These are phyloP conservation scores for Anethum foeniculum DNA, from an alignment of 140 eudicot genomes.

Conservation along the genomic window DNA sequence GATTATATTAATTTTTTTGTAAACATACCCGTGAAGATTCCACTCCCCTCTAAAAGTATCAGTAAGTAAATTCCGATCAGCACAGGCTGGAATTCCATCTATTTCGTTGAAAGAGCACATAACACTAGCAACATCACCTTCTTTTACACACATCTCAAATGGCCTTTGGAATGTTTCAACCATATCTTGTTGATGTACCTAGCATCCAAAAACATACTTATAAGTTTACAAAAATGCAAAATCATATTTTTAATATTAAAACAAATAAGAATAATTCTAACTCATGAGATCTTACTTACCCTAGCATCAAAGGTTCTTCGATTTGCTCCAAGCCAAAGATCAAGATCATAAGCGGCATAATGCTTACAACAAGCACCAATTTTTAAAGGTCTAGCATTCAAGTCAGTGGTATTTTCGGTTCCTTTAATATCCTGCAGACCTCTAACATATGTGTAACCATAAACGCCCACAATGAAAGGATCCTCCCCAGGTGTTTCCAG, in stretches of 20 bases:
- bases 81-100: constrained; percentile 60
- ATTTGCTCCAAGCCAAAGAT: constrained; percentile 48
- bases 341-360: constrained; percentile 72
- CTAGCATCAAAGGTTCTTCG: constrained; percentile 51
- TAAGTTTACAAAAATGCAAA: neutral
- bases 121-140: constrained; percentile 58
- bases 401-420: constrained; percentile 10
- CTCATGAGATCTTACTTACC: constrained; percentile 14
- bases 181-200: constrained; percentile 45
- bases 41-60: constrained; percentile 39
- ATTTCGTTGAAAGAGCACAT: constrained; percentile 70
- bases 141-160: constrained; percentile 59
- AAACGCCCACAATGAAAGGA: constrained; percentile 41
- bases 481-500: constrained; percentile 91
- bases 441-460: constrained; percentile 41
- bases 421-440: constrained; percentile 55
- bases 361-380: constrained; percentile 71
- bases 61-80: constrained; percentile 34
- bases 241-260: neutral
- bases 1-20: constrained; percentile 15
- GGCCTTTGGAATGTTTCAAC: constrained; percentile 66
- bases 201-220: neutral
- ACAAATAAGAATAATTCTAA: neutral
- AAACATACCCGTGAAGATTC: constrained; percentile 29
- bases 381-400: constrained; percentile 25